Evolutionary conservation across 495 filamentous ascomycete species (phyloP).

Genomic region (Amniculicola lignicola): DNA sequence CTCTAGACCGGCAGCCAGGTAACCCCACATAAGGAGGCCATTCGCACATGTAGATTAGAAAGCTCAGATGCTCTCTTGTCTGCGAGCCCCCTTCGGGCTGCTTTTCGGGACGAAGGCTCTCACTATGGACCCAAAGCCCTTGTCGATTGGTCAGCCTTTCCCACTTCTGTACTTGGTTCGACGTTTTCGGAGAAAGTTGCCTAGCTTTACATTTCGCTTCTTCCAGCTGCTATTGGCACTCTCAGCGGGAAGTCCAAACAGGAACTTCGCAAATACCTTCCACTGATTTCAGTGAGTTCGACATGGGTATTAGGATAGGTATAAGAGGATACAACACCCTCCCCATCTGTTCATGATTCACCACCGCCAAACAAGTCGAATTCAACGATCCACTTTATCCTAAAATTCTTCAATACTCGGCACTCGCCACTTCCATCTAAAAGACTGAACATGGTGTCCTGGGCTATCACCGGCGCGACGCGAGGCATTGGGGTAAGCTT

Average conservation of each 20-base stretch:
- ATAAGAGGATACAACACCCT: conserved; percentile 22
- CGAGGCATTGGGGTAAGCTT: conserved; percentile 27
- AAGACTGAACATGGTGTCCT: conserved; percentile 23
- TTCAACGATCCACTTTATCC: conserved; percentile 11
- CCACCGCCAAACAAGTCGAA: too few species aligned
- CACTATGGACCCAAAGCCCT: too few species aligned
- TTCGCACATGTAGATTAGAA: too few species aligned
- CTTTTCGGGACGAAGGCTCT: too few species aligned
- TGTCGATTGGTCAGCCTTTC: conserved; percentile 5
- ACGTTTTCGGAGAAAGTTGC: conserved; percentile 21
- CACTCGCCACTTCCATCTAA: conserved; percentile 9
- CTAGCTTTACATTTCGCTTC: conserved; percentile 17
- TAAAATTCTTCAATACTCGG: conserved; percentile 10
- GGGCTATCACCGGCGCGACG: conserved; percentile 25
- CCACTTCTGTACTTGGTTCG: neutral
- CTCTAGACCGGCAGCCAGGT: too few species aligned
- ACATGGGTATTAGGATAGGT: conserved; percentile 3
- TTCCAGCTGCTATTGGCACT: neutral
- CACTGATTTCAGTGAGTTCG: conserved; percentile 15
- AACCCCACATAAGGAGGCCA: too few species aligned
- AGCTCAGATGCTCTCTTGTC: too few species aligned
- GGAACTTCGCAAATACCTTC: conserved; percentile 24
- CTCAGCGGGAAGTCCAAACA: conserved; percentile 10
- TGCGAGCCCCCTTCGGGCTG: too few species aligned
- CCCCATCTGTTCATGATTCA: conserved; percentile 8